phyloP scores from a whole-genome alignment of 2,329 filamentous ascomycete genomes.

The Amauroascus niger region DNA sequence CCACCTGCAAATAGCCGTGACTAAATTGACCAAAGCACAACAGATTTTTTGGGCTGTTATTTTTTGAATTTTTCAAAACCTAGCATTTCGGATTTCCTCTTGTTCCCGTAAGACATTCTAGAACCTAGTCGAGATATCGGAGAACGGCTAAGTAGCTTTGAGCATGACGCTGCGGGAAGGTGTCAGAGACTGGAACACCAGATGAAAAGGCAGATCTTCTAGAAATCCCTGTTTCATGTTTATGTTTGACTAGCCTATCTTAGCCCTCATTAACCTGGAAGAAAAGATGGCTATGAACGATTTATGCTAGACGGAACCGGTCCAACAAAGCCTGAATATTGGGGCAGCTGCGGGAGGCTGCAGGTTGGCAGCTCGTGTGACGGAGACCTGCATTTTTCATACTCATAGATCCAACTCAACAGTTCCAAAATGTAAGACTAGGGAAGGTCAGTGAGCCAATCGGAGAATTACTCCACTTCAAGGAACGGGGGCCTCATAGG shows the following conservation, averaged over 20 bases:
- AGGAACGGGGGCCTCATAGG: neutral
- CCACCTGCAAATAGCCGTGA: slow-evolving; percentile 7
- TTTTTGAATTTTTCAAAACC: neutral
- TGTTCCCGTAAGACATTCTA: neutral
- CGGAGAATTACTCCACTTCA: neutral
- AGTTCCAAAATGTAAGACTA: slow-evolving; percentile 1
- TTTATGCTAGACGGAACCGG: neutral
- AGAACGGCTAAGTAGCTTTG: neutral
- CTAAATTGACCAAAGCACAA: neutral
- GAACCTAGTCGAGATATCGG: neutral
- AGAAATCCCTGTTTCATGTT: neutral
- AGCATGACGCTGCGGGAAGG: neutral
- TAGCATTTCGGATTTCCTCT: neutral
- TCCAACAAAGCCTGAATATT: slow-evolving; percentile 8
- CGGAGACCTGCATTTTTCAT: slow-evolving; percentile 8
- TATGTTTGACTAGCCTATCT: neutral
- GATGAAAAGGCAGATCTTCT: neutral
- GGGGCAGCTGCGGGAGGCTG: neutral
- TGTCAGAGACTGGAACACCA: neutral
- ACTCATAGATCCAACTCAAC: slow-evolving; percentile 9
- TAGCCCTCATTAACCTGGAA: neutral
- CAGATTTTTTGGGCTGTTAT: neutral
- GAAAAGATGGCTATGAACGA: neutral
- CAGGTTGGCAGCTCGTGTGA: slow-evolving; percentile 7
- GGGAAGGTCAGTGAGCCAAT: neutral